A percentile compares a stretch with the other conserved stretches of the same genome.
Evolutionary conservation across 108 stramenopile genomes (phyloP).

Genomic region (Stephanodiscus triporus): DNA sequence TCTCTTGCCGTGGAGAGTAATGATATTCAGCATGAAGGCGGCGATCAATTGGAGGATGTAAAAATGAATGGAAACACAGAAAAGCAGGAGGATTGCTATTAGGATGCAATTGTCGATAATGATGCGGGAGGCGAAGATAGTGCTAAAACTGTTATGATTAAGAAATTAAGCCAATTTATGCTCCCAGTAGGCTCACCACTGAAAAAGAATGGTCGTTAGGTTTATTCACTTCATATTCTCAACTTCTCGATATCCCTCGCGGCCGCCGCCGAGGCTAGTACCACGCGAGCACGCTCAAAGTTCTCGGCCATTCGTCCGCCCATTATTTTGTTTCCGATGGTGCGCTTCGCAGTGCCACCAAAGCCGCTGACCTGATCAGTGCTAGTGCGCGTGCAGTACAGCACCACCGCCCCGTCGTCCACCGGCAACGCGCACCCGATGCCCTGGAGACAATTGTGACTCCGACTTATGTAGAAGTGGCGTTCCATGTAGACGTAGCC

Average conservation of each 20-base stretch:
- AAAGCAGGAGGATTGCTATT: not conserved
- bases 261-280: slow-evolving; percentile 25
- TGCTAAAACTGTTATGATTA: not conserved
- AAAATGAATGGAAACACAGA: not conserved
- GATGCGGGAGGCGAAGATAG: not conserved
- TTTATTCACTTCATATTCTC: slow-evolving; percentile 2
- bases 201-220: too few relatives aligned
- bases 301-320: slow-evolving; percentile 49
- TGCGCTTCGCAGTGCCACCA: slow-evolving; percentile 55
- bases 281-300: slow-evolving; percentile 49
- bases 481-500: slow-evolving; percentile 56
- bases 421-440: slow-evolving; percentile 50
- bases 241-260: slow-evolving; percentile 14
- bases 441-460: slow-evolving; percentile 65
- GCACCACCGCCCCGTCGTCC: slow-evolving; percentile 49
- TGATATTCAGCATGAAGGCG: not conserved
- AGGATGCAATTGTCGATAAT: not conserved
- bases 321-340: slow-evolving; percentile 61
- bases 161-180: too few relatives aligned
- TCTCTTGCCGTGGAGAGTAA: not conserved
- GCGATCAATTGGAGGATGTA: slow-evolving; percentile 1
- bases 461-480: slow-evolving; percentile 59
- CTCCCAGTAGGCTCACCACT: too few relatives aligned
- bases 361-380: slow-evolving; percentile 65
- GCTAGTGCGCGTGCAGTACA: slow-evolving; percentile 58